Percentiles rank a stretch among this genome's conserved stretches.
These are phyloP conservation scores for Pseudopediastrum boryanum DNA, from an alignment of 139 green algal species.

Conservation along the genomic window DNA sequence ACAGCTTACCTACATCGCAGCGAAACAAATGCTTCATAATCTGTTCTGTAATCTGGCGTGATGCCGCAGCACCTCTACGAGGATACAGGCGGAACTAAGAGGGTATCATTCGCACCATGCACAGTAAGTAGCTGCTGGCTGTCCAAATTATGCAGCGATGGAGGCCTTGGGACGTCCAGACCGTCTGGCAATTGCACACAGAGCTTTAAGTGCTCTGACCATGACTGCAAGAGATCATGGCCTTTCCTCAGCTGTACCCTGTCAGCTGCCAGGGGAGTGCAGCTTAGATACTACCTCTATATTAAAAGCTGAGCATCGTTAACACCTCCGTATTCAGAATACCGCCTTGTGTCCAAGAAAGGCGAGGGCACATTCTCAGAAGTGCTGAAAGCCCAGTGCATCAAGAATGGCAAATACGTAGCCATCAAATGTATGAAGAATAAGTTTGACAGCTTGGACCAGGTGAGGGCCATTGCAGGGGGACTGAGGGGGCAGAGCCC, in stretches of 20 bases:
- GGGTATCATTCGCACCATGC: too few relatives aligned
- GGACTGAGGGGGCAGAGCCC: neutral
- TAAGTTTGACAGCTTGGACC: constrained; percentile 85
- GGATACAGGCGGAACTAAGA: too few relatives aligned
- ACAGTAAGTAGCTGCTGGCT: too few relatives aligned
- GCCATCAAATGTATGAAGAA: constrained; percentile 95
- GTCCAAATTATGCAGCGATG: neutral
- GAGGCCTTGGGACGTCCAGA: neutral
- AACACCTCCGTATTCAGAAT: constrained; percentile 47
- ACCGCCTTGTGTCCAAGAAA: constrained; percentile 89
- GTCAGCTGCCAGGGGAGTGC: neutral
- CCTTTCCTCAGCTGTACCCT: neutral
- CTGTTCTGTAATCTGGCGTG: too few relatives aligned
- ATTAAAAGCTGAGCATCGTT: neutral
- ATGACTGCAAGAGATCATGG: neutral
- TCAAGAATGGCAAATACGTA: constrained; percentile 90
- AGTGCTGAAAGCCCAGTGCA: constrained; percentile 89
- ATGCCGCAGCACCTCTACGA: too few relatives aligned
- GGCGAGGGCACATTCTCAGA: constrained; percentile 88
- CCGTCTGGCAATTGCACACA: neutral
- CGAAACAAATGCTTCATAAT: too few relatives aligned
- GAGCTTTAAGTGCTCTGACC: neutral
- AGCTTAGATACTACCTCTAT: neutral
- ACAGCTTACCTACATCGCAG: too few relatives aligned
- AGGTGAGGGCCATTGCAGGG: too few relatives aligned